Conservation (phyloP, 2,329 filamentous ascomycete species). For the Aspergillus tanneri region DNA sequence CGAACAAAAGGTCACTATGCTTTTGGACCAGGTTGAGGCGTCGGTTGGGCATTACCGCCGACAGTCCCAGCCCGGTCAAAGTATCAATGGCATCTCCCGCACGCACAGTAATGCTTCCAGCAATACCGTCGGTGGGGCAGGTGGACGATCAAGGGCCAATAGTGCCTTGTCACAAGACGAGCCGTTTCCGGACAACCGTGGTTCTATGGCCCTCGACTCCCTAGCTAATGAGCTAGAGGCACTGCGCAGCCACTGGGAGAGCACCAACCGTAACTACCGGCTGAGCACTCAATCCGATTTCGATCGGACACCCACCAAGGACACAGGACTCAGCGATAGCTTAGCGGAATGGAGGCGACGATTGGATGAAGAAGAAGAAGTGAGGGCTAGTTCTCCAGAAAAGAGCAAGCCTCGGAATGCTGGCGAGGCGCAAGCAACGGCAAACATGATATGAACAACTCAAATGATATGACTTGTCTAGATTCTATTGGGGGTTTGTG, state of each 20-base stretch:
- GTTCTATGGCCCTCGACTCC: conserved; percentile 76
- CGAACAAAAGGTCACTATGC: conserved; percentile 86
- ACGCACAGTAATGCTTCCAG: conserved; percentile 57
- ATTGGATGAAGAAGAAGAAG: conserved; percentile 63
- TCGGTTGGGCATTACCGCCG: conserved; percentile 94
- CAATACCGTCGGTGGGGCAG: conserved; percentile 39
- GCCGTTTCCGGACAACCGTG: conserved; percentile 53
- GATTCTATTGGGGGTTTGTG: conserved; percentile 27
- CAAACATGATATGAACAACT: conserved; percentile 38
- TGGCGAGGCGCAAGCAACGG: conserved; percentile 21
- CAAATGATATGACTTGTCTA: conserved; percentile 16
- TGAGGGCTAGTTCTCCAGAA: conserved; percentile 29
- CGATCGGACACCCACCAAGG: conserved; percentile 58
- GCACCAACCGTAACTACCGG: conserved; percentile 91
- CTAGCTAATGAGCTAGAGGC: conserved; percentile 90
- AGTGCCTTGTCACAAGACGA: conserved; percentile 46
- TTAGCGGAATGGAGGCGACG: conserved; percentile 78
- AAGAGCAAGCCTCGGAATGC: conserved; percentile 27
- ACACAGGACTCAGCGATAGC: conserved; percentile 62
- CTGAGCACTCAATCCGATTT: conserved; percentile 88
- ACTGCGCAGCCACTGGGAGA: conserved; percentile 89
- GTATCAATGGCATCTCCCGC: conserved; percentile 46
- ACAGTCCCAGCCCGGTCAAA: conserved; percentile 55
- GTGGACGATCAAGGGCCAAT: conserved; percentile 39
- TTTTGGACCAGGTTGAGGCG: conserved; percentile 90